Evolutionary conservation across 371 early-diverging fungal species (phyloP), one percentile per base, ranked within the genome.

Genomic region (Lichtheimia ornata): DNA sequence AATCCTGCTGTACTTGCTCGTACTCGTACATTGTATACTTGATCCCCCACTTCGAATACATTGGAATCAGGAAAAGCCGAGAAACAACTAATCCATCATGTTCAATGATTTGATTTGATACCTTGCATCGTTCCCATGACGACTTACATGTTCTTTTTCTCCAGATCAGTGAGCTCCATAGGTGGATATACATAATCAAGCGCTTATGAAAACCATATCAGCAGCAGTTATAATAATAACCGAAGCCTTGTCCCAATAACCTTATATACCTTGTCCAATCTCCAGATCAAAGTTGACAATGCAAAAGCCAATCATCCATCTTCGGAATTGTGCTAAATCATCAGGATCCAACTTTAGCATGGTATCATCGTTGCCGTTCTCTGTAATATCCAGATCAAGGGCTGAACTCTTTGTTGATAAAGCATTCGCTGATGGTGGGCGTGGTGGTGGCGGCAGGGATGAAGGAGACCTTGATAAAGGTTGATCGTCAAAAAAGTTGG

Each of bases 61-160:
- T 96, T 94, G 17, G 96, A 94, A 83, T 97, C 98, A 1, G 98
- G 98, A 73, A 97, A 96, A 4, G 96, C 92, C 9, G 95, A 92
- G 81, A 96, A 97, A 68, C 93, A 88, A 47, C 93, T 93, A 65
- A 18, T n/a, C 20, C 14, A 7, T 28, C 20, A 12, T 20, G 20
- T 18, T 15, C 53, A 27, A 20, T 22, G 20, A 20, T 52, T 14
- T 49, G 47, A 20, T 5, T 61, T 44, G 15, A n/a, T 45, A n/a
- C n/a, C 41, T n/a, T 20, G 18, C 25, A 25, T 18, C 0, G n/a
- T 22, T 43, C 24, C 20, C 28, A 43, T 58, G 3, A 18, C 79
- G 3, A 18, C 79, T 66, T 84, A 90, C 89, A 97, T 91, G 41
- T 91, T 94, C 47, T 92, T 92, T 42, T 84, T 77, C 74, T 96